Base-by-base conservation (phyloP, 2,329 filamentous ascomycete genomes). In the Colletotrichum sublineola region DNA sequence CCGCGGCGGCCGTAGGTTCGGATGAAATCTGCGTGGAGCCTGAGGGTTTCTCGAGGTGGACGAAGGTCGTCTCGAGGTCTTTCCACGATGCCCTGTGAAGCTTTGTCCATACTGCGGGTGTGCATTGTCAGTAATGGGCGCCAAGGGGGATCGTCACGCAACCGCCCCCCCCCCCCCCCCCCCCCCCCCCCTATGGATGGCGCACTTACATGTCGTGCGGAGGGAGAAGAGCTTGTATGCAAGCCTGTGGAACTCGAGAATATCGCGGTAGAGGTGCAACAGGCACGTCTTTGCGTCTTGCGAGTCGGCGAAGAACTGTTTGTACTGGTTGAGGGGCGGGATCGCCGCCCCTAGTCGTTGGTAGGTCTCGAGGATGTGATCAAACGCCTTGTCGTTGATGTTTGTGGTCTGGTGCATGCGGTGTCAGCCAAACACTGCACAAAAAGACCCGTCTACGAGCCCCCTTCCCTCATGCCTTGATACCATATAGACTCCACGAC, bases 301-400 rank as follows among this genome's bases (percentile, higher is more conserved):
- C 5, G 56, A 75, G 18, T 20, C 5, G 15, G 31, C 31, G 3
- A 68, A 71, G 20, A 70, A 60, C 2, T 42, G 42, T 5, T 46
- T 52, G 29, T 68, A 67, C 9, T 68, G 61, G 5, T 24, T 1
- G 4, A 74, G 61, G 1, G 42, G 53, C 3, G 18, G 50, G 12
- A 74, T 64, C 12, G 67, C 20, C 20, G 61, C 44, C 1, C 73
- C 73, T 0, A 75, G 56, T 2, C 24, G 68, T 29, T 75, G 24
- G 20, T 74, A 72, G 3, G 71, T 63, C n/a, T 75, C 73, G 2
- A 75, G 71, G n/a, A 75, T 55, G 0, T 69, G 14, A 29, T 75
- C 73, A 24, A 75, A 74, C 1, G 73, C 71, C n/a, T 52, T 14
- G 3, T 75, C 71, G 14, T 67, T 61, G 50, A 64, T 5, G 1